A percentile compares a stretch with the other conserved stretches of the same genome.
These are phyloP conservation scores for Irpex rosettiformis DNA, from an alignment of 1,284 basidiomycete species.

Conservation along the genomic window DNA sequence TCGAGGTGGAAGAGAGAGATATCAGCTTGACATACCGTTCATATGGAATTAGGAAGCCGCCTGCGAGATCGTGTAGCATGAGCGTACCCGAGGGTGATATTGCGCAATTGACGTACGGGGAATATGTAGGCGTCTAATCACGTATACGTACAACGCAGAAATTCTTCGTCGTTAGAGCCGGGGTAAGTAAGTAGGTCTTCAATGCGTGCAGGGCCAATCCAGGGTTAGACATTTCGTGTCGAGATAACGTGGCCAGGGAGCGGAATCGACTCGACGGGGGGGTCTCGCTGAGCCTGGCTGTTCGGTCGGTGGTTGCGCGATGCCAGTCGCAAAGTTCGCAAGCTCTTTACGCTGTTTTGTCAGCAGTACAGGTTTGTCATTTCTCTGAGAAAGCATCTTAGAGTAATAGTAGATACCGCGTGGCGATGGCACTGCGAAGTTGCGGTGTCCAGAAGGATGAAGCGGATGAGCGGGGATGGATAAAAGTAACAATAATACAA, in stretches of 20 bases:
- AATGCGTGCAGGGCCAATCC: background rate
- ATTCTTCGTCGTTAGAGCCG: background rate
- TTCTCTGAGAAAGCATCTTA: background rate
- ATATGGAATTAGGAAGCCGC: background rate
- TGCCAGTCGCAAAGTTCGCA: background rate
- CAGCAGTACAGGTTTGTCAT: background rate
- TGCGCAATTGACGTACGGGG: background rate
- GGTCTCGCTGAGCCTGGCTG: background rate
- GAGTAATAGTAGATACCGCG: too few species aligned
- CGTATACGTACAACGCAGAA: background rate
- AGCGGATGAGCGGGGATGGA: too few species aligned
- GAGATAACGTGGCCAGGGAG: background rate
- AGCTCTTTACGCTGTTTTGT: background rate
- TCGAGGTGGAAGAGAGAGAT: background rate
- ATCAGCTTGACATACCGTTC: background rate
- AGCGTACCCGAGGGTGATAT: slow-evolving; percentile 8
- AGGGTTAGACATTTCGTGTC: background rate
- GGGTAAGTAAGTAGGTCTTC: background rate
- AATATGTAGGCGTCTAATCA: background rate
- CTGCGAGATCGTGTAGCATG: background rate
- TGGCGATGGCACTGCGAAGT: too few species aligned
- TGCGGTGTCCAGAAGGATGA: too few species aligned
- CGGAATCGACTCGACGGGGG: background rate
- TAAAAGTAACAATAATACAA: too few species aligned
- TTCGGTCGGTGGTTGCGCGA: background rate